These are phyloP conservation scores for Quercus agrifolia DNA, from an alignment of 306 rosid species.

Conservation along the genomic window DNA sequence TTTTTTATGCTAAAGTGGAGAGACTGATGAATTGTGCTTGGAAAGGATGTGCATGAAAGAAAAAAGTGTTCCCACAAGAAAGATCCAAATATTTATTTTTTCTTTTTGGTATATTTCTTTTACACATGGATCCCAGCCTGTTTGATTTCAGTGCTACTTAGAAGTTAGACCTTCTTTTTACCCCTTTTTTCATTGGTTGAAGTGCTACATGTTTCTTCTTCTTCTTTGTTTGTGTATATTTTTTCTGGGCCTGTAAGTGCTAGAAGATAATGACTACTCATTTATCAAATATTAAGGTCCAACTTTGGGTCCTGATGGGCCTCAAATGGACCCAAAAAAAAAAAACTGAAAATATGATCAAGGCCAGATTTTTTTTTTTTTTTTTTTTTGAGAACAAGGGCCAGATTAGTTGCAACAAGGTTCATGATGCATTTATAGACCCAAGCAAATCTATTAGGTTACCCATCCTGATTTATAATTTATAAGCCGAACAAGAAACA, in stretches of 20 bases:
- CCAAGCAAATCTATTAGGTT: too few species aligned
- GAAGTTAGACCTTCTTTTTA: too few species aligned
- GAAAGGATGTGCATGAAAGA: constrained; percentile 45
- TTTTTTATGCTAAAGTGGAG: constrained; percentile 54
- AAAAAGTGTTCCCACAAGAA: constrained; percentile 38
- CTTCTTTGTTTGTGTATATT: too few species aligned
- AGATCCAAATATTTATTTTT: constrained; percentile 15
- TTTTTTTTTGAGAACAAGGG: too few species aligned
- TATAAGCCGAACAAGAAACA: too few species aligned
- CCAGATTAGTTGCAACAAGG: too few species aligned
- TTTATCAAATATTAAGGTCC: background rate
- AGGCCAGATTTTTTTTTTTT: too few species aligned
- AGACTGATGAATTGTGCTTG: constrained; percentile 35
- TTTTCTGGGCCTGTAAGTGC: background rate
- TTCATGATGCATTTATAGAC: too few species aligned
- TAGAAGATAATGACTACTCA: background rate
- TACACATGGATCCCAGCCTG: constrained; percentile 1
- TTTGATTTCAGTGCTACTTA: background rate
- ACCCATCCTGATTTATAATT: too few species aligned
- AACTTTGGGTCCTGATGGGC: background rate
- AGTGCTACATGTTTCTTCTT: background rate
- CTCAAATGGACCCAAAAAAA: background rate
- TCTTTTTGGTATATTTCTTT: constrained; percentile 15
- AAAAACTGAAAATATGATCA: too few species aligned
- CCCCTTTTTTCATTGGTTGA: background rate